Percentiles rank a stretch among this genome's conserved stretches.
Conservation (phyloP, 805 yeast genomes). For the Ascoidea tarda region DNA sequence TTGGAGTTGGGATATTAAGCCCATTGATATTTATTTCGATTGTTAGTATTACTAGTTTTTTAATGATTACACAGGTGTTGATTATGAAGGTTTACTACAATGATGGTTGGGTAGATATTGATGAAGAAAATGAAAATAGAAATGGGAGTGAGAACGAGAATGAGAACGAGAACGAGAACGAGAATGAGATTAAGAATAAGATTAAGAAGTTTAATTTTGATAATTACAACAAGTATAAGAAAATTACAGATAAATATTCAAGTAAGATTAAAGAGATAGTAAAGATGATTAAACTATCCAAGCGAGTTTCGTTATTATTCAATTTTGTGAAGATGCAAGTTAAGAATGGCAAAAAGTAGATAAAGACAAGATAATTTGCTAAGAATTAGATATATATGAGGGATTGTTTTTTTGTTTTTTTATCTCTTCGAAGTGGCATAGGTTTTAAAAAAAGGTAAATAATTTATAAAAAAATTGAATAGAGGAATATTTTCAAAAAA, state of each 20-base stretch:
- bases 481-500: not conserved
- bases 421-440: not conserved
- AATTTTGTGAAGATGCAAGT: no score
- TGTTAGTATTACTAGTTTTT: not conserved
- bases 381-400: not conserved
- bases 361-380: no score
- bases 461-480: no score
- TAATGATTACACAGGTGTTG: not conserved
- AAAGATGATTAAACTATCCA: no score
- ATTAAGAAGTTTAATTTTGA: no score
- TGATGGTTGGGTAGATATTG: not conserved
- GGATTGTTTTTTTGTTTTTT: not conserved
- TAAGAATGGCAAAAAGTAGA: no score
- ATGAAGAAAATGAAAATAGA: not conserved
- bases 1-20: not conserved
- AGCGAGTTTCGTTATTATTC: no score
- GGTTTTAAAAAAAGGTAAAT: not conserved
- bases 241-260: not conserved
- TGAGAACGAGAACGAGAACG: not conserved
- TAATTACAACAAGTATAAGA: not conserved
- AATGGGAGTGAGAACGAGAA: not conserved
- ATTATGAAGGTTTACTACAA: not conserved
- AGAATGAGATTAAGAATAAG: not conserved
- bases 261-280: no score
- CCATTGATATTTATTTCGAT: not conserved